These are phyloP conservation scores for Xerocomellus amylosporus DNA, from an alignment of 768 basidiomycete species.

Conservation along the genomic window DNA sequence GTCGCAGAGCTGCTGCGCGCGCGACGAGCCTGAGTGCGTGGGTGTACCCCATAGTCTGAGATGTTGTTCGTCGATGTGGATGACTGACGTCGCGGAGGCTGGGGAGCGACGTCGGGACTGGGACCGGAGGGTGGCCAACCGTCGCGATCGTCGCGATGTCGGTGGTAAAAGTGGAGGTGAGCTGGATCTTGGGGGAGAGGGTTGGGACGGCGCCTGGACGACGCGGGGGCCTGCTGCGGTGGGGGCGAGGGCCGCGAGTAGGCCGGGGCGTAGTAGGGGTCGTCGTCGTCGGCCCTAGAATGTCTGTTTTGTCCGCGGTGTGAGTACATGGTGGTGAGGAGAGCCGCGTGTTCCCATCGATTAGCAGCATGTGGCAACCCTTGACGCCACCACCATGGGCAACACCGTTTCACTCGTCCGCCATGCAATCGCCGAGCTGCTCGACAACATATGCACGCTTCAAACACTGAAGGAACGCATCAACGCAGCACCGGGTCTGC, in stretches of 20 bases:
- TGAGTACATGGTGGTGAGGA: neutral
- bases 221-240: constrained; percentile 6
- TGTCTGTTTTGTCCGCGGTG: neutral
- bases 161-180: constrained; percentile 11
- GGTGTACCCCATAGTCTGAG: constrained; percentile 16
- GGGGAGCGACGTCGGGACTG: constrained; percentile 12
- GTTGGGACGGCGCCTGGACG: constrained; percentile 18
- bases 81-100: constrained; percentile 16
- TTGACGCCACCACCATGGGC: constrained; percentile 20
- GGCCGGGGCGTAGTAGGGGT: constrained; percentile 8
- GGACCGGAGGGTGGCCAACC: constrained; percentile 11
- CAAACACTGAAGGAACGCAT: constrained; percentile 34
- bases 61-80: constrained; percentile 17
- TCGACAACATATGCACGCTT: constrained; percentile 20
- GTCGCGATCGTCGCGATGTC: constrained; percentile 25
- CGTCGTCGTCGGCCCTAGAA: constrained; percentile 14
- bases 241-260: neutral
- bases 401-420: constrained; percentile 24
- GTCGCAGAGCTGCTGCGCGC: constrained; percentile 19
- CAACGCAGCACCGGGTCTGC: constrained; percentile 52
- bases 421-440: constrained; percentile 20
- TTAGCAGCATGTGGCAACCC: neutral
- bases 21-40: constrained; percentile 11
- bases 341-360: constrained; percentile 10
- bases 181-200: constrained; percentile 5